Evolutionary conservation across 2,329 filamentous ascomycete species (phyloP).

Genomic region (Phyllosticta citriasiana): DNA sequence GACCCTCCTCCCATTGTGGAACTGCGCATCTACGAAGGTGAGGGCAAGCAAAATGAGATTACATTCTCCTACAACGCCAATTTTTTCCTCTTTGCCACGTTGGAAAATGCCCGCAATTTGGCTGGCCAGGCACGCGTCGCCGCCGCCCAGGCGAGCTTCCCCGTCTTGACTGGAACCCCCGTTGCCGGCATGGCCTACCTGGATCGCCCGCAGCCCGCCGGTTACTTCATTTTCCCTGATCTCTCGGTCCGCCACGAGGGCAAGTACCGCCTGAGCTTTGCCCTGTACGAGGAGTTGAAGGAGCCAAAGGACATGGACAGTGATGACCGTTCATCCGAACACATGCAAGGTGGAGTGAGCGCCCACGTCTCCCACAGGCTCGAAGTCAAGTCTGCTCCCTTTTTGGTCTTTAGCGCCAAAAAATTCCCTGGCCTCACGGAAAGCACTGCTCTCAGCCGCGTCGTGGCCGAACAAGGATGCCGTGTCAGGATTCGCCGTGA

Average conservation of each 20-base stretch:
- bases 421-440: slow-evolving; percentile 92
- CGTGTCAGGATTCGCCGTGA: slow-evolving; percentile 92
- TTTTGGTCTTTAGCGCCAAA: slow-evolving; percentile 91
- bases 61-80: slow-evolving; percentile 93
- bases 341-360: slow-evolving; percentile 23
- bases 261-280: slow-evolving; percentile 82
- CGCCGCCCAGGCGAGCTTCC: slow-evolving; percentile 55
- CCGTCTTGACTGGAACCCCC: slow-evolving; percentile 86
- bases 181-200: slow-evolving; percentile 95
- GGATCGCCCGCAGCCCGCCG: slow-evolving; percentile 67
- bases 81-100: slow-evolving; percentile 91
- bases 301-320: slow-evolving; percentile 67
- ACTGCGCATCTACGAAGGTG: slow-evolving; percentile 71
- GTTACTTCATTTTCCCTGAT: slow-evolving; percentile 97
- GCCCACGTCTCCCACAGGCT: slow-evolving; percentile 70
- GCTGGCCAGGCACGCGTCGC: slow-evolving; percentile 59
- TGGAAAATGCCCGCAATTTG: slow-evolving; percentile 42
- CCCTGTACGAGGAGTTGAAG: slow-evolving; percentile 88
- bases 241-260: slow-evolving; percentile 93
- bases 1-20: slow-evolving; percentile 93
- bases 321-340: slow-evolving; percentile 31
- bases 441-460: slow-evolving; percentile 79
- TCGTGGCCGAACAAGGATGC: slow-evolving; percentile 92
- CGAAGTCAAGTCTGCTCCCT: slow-evolving; percentile 79
- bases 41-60: slow-evolving; percentile 42